Evolutionary conservation across 768 basidiomycete genomes (phyloP), one percentile per base, ranked within the genome.

Genomic region (Suillus clintonianus): DNA sequence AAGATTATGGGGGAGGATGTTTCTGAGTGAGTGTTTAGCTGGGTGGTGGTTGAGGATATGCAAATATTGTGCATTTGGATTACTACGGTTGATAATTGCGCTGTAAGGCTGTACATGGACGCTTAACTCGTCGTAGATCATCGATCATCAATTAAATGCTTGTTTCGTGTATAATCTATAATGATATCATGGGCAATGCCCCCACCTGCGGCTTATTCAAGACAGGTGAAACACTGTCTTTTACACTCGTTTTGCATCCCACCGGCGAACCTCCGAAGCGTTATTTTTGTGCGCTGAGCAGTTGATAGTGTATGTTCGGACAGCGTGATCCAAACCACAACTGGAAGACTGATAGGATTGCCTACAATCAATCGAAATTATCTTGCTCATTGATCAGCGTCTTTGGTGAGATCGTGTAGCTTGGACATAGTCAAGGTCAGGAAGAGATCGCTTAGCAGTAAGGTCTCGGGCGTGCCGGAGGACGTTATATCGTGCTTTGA

Each of bases 1-100:
- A 86, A 82, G 71, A 84, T 93, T 77, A 79, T 90, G 73, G 88
- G 86, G 1, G 83, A 82, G 62, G 76, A 77, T 1, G 63, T 63
- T 6, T 2, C 68, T 24, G 72, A 68, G 60, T 71, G 51, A 32
- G 19, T 53, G 51, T 32, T 53, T 32, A 13, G 30, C 9, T 32
- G 27, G 5, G 50, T 30, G 9, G 17, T 30, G 48, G 4, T n/a
- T n/a, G n/a, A n/a, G n/a, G n/a, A 45, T 22, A 24, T 17, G 43
- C 1, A 7, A n/a, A n/a, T n/a, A n/a, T 22, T 45, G 47, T 27
- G 19, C 30, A 32, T 53, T 11, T 53, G 30, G 51, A 53, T 32
- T 32, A 53, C 19, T 32, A 53, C 9, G 27, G 51, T 53, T 32
- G 30, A 32, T 32, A 32, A 53, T 53, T n/a, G 30, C 3, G 30